These are phyloP conservation scores for Phytophthora pinifolia DNA, from an alignment of 352 stramenopile genomes.

Conservation along the genomic window DNA sequence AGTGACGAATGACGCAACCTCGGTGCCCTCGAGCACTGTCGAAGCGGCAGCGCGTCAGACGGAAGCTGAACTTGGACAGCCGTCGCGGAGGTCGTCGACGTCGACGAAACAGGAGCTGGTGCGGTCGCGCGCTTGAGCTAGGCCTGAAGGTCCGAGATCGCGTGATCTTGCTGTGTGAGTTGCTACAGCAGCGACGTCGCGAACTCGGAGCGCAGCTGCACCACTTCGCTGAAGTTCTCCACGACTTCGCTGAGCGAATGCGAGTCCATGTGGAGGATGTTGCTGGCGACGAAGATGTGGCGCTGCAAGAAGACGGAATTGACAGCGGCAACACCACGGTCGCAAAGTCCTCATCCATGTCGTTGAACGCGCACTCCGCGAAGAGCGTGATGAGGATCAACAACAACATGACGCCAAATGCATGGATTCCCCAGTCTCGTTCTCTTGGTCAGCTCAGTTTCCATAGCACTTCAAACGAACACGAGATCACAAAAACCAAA, in stretches of 20 bases:
- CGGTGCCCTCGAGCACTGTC: slow-evolving; percentile 42
- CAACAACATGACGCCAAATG: slow-evolving; percentile 46
- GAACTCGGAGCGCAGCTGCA: slow-evolving; percentile 53
- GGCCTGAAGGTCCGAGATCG: slow-evolving; percentile 34
- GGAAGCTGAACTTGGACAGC: slow-evolving; percentile 43
- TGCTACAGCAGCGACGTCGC: slow-evolving; percentile 28
- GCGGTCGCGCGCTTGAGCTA: slow-evolving; percentile 34
- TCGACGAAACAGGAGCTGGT: slow-evolving; percentile 33
- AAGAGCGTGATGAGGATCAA: slow-evolving; percentile 64
- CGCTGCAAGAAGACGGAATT: slow-evolving; percentile 56
- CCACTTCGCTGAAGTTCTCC: slow-evolving; percentile 58
- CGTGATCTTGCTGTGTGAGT: slow-evolving; percentile 21
- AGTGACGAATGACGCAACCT: too few species aligned
- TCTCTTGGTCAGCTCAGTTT: too few species aligned
- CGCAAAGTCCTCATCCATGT: slow-evolving; percentile 39
- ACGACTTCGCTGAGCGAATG: slow-evolving; percentile 54
- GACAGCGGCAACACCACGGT: slow-evolving; percentile 42
- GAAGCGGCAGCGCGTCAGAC: slow-evolving; percentile 58
- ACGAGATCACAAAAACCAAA: too few species aligned
- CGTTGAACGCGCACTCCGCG: slow-evolving; percentile 48
- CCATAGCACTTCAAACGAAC: too few species aligned
- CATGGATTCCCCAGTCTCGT: too few species aligned
- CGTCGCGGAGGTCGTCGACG: slow-evolving; percentile 41
- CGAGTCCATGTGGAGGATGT: slow-evolving; percentile 50
- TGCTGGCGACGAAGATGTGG: slow-evolving; percentile 55